phyloP scores from a whole-genome alignment of 495 filamentous ascomycete genomes.

The Xylaria castorea region DNA sequence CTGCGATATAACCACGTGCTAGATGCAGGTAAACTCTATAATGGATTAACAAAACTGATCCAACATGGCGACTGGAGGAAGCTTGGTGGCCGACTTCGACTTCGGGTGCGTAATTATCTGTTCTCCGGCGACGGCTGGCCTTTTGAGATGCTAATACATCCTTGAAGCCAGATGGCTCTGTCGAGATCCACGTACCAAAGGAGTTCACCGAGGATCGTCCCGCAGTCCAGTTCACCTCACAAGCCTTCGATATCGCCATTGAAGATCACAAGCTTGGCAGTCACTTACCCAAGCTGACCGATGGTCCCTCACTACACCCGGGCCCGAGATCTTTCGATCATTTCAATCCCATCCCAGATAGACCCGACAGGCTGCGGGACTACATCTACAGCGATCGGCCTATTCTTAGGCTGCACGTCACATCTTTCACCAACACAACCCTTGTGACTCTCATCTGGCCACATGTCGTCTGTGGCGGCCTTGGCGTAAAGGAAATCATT shows the following conservation, averaged over 20 bases:
- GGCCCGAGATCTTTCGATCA: background rate
- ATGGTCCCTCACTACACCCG: background rate
- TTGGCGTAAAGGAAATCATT: background rate
- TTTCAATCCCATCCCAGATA: background rate
- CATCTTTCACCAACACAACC: background rate
- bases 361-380: background rate
- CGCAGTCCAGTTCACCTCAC: background rate
- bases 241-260: background rate
- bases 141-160: background rate
- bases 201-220: background rate
- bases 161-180: background rate
- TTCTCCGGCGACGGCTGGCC: background rate
- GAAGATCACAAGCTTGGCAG: background rate
- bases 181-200: background rate
- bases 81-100: constrained; percentile 22
- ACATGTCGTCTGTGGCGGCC: background rate
- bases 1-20: constrained; percentile 25
- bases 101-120: background rate
- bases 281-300: background rate
- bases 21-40: background rate
- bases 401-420: background rate
- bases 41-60: background rate
- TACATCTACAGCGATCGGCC: background rate
- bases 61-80: constrained; percentile 22
- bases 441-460: background rate